These are phyloP conservation scores for Davidsoniella virescens DNA, from an alignment of 2,329 filamentous ascomycete genomes.

Conservation along the genomic window DNA sequence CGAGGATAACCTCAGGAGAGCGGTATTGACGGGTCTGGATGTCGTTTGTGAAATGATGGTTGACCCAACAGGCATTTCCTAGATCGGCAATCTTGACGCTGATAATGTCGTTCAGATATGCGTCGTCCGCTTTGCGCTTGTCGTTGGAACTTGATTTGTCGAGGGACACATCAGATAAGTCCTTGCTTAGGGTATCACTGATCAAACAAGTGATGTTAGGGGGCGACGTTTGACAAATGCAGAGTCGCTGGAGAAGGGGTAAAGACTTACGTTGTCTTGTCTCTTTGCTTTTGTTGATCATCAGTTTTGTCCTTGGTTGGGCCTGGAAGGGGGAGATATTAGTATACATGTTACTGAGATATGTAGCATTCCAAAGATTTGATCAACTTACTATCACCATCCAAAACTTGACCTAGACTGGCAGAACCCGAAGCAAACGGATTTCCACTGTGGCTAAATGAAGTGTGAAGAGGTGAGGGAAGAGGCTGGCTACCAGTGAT, in stretches of 20 bases:
- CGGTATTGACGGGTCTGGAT: constrained; percentile 96
- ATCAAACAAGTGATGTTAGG: constrained; percentile 11
- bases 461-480: constrained; percentile 84
- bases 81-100: constrained; percentile 98
- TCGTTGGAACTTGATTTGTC: constrained; percentile 53
- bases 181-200: constrained; percentile 77
- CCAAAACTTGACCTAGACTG: constrained; percentile 72
- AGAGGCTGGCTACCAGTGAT: constrained; percentile 95
- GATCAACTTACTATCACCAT: constrained; percentile 23
- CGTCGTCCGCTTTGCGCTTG: constrained; percentile 46
- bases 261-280: constrained; percentile 75
- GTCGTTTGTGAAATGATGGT: constrained; percentile 97
- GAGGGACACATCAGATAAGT: constrained; percentile 87
- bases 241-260: constrained; percentile 3
- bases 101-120: constrained; percentile 52
- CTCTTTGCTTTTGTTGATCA: constrained; percentile 63
- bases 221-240: constrained; percentile 11
- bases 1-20: constrained; percentile 91
- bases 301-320: constrained; percentile 28
- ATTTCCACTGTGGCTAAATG: constrained; percentile 50
- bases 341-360: background rate
- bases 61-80: constrained; percentile 96
- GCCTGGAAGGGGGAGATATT: background rate
- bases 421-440: constrained; percentile 20
- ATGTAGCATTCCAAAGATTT: background rate